phyloP scores from a whole-genome alignment of 2,329 filamentous ascomycete genomes.

The Salinomyces thailandicus region DNA sequence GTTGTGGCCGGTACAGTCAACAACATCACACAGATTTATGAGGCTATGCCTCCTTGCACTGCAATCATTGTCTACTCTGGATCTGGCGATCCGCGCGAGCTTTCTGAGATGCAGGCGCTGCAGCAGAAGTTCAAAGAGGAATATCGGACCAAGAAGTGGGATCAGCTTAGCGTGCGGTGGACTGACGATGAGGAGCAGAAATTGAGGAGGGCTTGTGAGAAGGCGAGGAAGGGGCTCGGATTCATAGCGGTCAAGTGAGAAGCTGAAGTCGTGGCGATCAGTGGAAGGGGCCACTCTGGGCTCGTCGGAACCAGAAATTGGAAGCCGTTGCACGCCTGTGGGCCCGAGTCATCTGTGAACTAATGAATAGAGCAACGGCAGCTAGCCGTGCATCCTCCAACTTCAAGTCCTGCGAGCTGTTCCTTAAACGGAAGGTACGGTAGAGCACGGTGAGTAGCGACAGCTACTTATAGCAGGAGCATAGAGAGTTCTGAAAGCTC shows the following conservation, averaged over 20 bases:
- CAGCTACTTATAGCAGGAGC: too few species aligned
- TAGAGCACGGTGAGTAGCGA: too few species aligned
- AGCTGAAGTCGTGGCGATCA: too few species aligned
- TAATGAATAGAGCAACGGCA: too few species aligned
- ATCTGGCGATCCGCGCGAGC: conserved; percentile 51
- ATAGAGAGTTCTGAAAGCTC: too few species aligned
- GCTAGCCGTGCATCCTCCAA: too few species aligned
- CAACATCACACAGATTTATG: conserved; percentile 43
- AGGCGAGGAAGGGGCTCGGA: conserved; percentile 47
- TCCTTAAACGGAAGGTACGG: too few species aligned
- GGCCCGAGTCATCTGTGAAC: too few species aligned
- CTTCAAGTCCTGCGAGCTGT: too few species aligned
- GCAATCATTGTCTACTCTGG: conserved; percentile 54
- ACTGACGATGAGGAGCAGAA: conserved; percentile 54
- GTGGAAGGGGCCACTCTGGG: too few species aligned
- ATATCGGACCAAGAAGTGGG: conserved; percentile 51
- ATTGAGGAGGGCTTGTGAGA: conserved; percentile 45
- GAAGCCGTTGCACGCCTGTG: too few species aligned
- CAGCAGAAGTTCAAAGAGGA: conserved; percentile 47
- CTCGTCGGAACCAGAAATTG: too few species aligned
- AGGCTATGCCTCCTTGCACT: conserved; percentile 47
- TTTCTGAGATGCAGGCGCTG: conserved; percentile 45
- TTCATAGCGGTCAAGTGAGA: conserved; percentile 49
- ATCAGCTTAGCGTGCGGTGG: conserved; percentile 53
- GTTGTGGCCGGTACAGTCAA: conserved; percentile 42